These are phyloP conservation scores for Fusarium tuaranense DNA, from an alignment of 2,329 filamentous ascomycete genomes.

Conservation along the genomic window DNA sequence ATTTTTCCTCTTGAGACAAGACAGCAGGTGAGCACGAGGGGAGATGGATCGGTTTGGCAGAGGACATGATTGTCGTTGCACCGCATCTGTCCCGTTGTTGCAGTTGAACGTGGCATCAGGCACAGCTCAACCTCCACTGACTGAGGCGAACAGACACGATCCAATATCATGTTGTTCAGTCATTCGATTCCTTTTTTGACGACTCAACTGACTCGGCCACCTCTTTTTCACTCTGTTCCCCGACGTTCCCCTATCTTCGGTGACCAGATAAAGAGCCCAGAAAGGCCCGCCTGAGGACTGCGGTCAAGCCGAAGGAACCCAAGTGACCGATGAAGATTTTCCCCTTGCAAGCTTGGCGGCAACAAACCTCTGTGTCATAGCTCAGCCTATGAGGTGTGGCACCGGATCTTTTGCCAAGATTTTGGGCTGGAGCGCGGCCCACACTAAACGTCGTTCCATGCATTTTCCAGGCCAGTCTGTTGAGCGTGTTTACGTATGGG, in stretches of 20 bases:
- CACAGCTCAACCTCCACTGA: neutral
- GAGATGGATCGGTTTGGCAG: conserved; percentile 2
- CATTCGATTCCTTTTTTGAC: neutral
- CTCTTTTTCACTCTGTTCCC: neutral
- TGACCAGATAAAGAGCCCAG: conserved; percentile 9
- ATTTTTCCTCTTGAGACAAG: neutral
- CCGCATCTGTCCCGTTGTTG: neutral
- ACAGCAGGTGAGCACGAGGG: neutral
- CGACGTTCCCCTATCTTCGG: neutral
- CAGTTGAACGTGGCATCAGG: conserved; percentile 4
- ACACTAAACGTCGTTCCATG: conserved; percentile 31
- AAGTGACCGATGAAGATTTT: conserved; percentile 7
- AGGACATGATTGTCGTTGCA: neutral
- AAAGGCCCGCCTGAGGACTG: neutral
- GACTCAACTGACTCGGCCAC: conserved; percentile 2
- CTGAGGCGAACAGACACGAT: neutral
- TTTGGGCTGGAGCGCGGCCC: conserved; percentile 27
- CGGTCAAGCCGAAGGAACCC: neutral
- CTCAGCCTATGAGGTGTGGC: conserved; percentile 18
- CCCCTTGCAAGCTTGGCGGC: conserved; percentile 17
- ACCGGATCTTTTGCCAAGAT: conserved; percentile 27
- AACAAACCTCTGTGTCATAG: conserved; percentile 9
- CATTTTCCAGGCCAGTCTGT: conserved; percentile 17
- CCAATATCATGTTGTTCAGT: neutral
- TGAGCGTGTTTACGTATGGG: conserved; percentile 3